These are phyloP conservation scores for Penicillium brevicompactum DNA, from an alignment of 2,329 filamentous ascomycete genomes.

Conservation along the genomic window DNA sequence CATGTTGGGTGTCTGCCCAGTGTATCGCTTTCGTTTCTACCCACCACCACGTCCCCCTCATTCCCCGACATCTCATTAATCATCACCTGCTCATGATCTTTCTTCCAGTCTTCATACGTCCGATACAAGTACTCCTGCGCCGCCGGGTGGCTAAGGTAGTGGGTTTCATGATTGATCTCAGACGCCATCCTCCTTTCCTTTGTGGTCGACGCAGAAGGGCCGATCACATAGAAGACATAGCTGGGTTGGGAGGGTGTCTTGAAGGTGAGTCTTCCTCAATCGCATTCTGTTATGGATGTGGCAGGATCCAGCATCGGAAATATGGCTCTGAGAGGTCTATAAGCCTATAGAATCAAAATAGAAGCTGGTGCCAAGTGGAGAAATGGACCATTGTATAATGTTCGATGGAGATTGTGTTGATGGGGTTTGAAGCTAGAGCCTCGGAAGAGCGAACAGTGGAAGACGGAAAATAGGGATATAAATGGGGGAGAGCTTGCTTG, in stretches of 20 bases:
- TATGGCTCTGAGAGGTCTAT: background rate
- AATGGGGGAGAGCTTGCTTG: background rate
- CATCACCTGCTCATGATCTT: constrained; percentile 3
- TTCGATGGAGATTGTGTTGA: constrained; percentile 1
- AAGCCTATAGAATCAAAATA: constrained; percentile 3
- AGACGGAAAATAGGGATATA: background rate
- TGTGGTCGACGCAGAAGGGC: constrained; percentile 9
- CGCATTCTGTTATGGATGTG: constrained; percentile 9
- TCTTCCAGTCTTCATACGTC: constrained; percentile 7
- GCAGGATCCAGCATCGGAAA: constrained; percentile 3
- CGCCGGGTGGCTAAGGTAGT: constrained; percentile 5
- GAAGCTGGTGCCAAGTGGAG: constrained; percentile 1
- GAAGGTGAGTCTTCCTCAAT: constrained; percentile 5
- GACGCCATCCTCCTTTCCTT: constrained; percentile 7
- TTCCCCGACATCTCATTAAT: constrained; percentile 5
- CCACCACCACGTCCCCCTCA: constrained; percentile 5
- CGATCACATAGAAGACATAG: constrained; percentile 9
- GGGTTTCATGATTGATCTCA: constrained; percentile 9
- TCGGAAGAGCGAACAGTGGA: background rate
- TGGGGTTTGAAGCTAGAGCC: background rate
- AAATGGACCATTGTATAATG: constrained; percentile 3
- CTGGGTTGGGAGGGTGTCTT: constrained; percentile 8
- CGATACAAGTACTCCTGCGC: constrained; percentile 3
- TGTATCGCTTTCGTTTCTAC: background rate
- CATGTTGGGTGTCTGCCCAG: no score